Evolutionary conservation across 345 rosid species (phyloP), one percentile per base, ranked within the genome.

Genomic region (Populus tremula): DNA sequence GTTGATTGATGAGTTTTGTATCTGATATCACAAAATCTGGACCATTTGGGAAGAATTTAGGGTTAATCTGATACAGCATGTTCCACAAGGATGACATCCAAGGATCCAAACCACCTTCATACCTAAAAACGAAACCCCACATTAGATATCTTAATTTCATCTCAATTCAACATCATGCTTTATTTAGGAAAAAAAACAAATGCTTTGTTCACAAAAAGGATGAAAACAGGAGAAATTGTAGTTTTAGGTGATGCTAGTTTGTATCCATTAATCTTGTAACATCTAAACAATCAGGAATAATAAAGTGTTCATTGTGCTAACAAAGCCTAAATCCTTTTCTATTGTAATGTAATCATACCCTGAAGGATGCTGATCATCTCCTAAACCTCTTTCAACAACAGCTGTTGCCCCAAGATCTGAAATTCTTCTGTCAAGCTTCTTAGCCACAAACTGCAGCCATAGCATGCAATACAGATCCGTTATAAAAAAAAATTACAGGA

Each of bases 361-460:
- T 84, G 98, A 92, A 83, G 93, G 96, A 81, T 93, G 97, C 79
- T 96, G 97, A 81, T 96, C 98, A 85, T 96, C 96, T 69, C 99
- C 99, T 76, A 96, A 87, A 78, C 99, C 94, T 84, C 87, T 90
- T 74, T 90, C 97, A 84, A 92, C 61, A 80, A 93, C 78, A 76
- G 88, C 61, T 49, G 71, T 82, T 25, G 92, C 98, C 68, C 98
- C 99, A 74, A 96, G 96, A 87, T 90, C 93, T 18, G 84, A 84
- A 77, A 96, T 91, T 74, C 99, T 93, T 81, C 89, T 92, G 83
- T 93, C 97, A 79, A 96, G 90, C 86, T 87, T 96, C 89, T 96
- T 96, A 72, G 98, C 98, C 78, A 87, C 99, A 93, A 92, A 92
- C 99, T 93, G 88, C 85, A 88, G 74, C 80, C 84, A 86, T 69